A percentile compares a stretch with the other conserved stretches of the same genome.
Evolutionary conservation across 1,284 basidiomycete species (phyloP).

Genomic region (Golubevia sp.): DNA sequence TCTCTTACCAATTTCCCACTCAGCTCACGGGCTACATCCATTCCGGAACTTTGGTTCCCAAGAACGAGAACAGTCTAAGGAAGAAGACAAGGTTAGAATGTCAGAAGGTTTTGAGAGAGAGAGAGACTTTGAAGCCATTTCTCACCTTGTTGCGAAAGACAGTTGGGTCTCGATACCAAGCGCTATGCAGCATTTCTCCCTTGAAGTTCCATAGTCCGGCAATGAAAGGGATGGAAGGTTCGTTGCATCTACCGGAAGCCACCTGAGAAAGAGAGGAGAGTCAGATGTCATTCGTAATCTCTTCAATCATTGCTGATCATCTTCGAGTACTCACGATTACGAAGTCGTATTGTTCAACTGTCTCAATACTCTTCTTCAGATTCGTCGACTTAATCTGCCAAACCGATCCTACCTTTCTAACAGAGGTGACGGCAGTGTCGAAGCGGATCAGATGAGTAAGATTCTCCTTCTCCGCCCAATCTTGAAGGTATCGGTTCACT

Average conservation of each 20-base stretch:
- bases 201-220: conserved; percentile 62
- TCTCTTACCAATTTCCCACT: conserved; percentile 32
- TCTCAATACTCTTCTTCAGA: not conserved
- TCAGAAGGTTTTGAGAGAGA: not conserved
- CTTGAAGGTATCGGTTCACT: conserved; percentile 62
- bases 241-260: conserved; percentile 65
- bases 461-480: conserved; percentile 40
- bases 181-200: conserved; percentile 63
- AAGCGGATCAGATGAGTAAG: conserved; percentile 56
- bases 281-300: no score
- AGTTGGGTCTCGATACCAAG: conserved; percentile 64
- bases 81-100: not conserved
- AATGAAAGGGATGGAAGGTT: conserved; percentile 64
- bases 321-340: conserved; percentile 31
- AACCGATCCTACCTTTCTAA: conserved; percentile 47
- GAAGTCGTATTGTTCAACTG: conserved; percentile 21
- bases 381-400: conserved; percentile 8
- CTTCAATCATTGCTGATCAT: no score
- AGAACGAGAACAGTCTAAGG: conserved; percentile 64
- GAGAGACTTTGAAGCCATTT: not conserved
- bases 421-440: conserved; percentile 55
- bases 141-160: conserved; percentile 33
- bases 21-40: conserved; percentile 66
- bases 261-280: conserved; percentile 60
- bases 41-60: conserved; percentile 65